Conservation (phyloP, 2,329 filamentous ascomycete species). For the Hansfordia pulvinata region DNA sequence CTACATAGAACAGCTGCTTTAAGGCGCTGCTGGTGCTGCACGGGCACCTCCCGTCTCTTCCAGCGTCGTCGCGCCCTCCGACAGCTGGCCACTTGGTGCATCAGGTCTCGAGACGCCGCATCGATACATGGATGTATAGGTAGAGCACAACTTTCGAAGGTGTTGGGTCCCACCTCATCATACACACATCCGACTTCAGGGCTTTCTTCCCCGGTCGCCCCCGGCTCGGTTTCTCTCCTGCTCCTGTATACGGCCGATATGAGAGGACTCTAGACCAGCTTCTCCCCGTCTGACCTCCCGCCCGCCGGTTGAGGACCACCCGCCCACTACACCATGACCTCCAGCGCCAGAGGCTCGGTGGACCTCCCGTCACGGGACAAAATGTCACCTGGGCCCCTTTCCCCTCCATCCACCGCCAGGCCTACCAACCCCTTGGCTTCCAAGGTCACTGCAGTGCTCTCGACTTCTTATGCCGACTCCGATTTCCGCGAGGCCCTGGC, state of each 20-base stretch:
- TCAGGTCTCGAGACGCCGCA: too few species aligned
- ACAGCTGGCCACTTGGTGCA: too few species aligned
- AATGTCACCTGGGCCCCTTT: slow-evolving; percentile 13
- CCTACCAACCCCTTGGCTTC: slow-evolving; percentile 57
- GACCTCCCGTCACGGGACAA: slow-evolving; percentile 13
- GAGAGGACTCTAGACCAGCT: background rate
- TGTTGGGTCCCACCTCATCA: too few species aligned
- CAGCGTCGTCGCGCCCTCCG: too few species aligned
- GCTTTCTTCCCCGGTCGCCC: too few species aligned
- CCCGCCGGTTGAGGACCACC: slow-evolving; percentile 4
- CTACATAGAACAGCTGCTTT: background rate
- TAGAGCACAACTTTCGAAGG: too few species aligned
- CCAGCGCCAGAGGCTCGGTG: slow-evolving; percentile 12
- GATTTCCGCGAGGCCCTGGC: slow-evolving; percentile 79
- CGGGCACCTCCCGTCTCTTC: too few species aligned
- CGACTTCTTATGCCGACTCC: slow-evolving; percentile 81
- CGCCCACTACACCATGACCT: slow-evolving; percentile 16
- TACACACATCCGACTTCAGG: too few species aligned
- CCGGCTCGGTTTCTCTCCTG: too few species aligned
- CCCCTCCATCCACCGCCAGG: slow-evolving; percentile 21
- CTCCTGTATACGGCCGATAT: too few species aligned
- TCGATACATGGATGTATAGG: too few species aligned
- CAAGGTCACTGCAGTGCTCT: slow-evolving; percentile 74
- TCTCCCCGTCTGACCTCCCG: background rate
- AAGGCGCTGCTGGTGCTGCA: too few species aligned